Evolutionary conservation across 208 protist species (phyloP), one percentile per base, ranked within the genome.

Genomic region (Leishmania tarentolae): DNA sequence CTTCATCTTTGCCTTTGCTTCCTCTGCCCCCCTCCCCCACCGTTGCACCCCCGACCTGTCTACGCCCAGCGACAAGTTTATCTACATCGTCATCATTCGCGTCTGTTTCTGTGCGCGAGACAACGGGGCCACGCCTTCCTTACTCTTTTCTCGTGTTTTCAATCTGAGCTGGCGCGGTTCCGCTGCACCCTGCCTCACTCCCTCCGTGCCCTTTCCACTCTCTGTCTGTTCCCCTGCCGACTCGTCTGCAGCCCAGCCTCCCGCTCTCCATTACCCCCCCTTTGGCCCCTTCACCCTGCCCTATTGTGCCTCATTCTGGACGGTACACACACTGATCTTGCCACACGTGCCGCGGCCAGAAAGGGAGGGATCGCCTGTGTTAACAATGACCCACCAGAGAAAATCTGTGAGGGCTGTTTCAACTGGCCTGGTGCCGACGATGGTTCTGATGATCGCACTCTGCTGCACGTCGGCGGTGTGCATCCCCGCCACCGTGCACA

Each of bases 391-490:
- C 42, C 42, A 13, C 52, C 68, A 35, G 42, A 46, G 35, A 19
- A 24, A 50, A n/a, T 46, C 13, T 3, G 68, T 31, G 42, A 72
- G 42, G 44, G n/a, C 21, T 37, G 42, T 42, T 19, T 72, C 68
- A 42, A 21, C 28, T 50, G 68, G 40, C 68, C 24, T 72, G 40
- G 68, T 6, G 42, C 37, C 52, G 68, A 15, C 21, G 3, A 19
- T 72, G 68, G n/a, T 72, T 24, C 21, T 46, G 42, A n/a, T 72
- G 42, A 24, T 21, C 9, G 42, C 68, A 19, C 68, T 50, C 8
- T 50, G 35, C 37, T 72, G 68, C 24, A 72, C 68, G 37, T 50
- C 68, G 7, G 68, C 68, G 68, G 28, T 52, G 68, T 72, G 40
- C 68, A 24, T 52, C 68, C 21, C 68, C 6, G 21, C 24, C 17